Evolutionary conservation across 2,329 filamentous ascomycete genomes (phyloP), one percentile per base, ranked within the genome.

Genomic region (Pseudogymnoascus sp.): DNA sequence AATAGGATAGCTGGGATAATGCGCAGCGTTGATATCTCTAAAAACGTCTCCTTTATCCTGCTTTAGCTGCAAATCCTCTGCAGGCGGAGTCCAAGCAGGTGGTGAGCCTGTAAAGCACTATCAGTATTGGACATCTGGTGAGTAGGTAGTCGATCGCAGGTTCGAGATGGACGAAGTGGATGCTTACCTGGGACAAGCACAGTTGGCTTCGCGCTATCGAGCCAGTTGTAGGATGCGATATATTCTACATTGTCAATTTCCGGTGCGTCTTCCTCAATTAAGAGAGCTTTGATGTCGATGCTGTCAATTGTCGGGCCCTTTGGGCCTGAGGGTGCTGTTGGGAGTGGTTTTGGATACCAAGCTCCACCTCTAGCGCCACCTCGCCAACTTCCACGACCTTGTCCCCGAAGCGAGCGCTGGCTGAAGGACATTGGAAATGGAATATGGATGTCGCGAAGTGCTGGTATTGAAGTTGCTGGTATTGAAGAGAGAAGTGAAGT

Each of bases 221-320:
- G 36, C 81, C 80, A 84, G 66, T 79, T 84, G 72, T 81, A 84
- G 0, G 81, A 83, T 19, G 78, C 75, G 30, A 82, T 67, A 67
- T 78, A 77, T 41, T 76, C 62, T 64, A 72, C 73, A 58, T 77
- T 67, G 6, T 66, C 70, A 62, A 81, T 81, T 5, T 63, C 67
- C 0, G 70, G 67, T 63, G 60, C 23, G 19, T 61, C 60, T n/a
- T 64, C 67, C 67, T 70, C 69, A 61, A 55, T 64, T 62, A 69
- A 41, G 2, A 69, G 19, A 11, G 49, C 33, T 28, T 64, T 64
- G 25, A 62, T 49, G 19, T 64, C 52, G 49, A 69, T 65, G 11
- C 22, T 64, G 52, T 69, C 66, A 25, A 68, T 60, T 23, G 38
- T 35, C 14, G 60, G 14, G 6, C 67, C 68, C 12, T 65, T 45